Evolutionary conservation across 768 basidiomycete genomes (phyloP), one percentile per base, ranked within the genome.

Genomic region (Kwoniella newhampshirensis): DNA sequence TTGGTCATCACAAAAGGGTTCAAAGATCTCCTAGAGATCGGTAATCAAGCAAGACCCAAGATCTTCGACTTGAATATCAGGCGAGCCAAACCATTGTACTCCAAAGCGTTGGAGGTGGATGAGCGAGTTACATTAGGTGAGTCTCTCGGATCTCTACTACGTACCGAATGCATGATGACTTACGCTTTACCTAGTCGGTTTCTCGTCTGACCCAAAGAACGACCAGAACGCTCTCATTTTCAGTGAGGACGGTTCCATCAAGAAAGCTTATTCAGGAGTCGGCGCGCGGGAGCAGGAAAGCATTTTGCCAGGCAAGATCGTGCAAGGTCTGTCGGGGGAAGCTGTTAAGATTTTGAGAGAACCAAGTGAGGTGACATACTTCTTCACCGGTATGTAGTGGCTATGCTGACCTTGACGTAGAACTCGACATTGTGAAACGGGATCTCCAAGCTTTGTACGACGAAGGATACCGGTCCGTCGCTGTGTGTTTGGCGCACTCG

Each of bases 51-150:
- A 17, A 87, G 94, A 20, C 94, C 94, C 1, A 85, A 84, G 67
- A 96, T 97, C 65, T 98, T 98, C 67, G 93, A 96, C 75, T 81
- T 98, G 23, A 88, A 93, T 67, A 93, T 97, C 73, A 83, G 63
- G 13, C 70, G 73, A 23, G 62, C 70, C 9, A 56, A 59, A 0
- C 87, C 89, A 2, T 79, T 98, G 4, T 98, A 93, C 74, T 83
- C 85, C 0, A 78, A 80, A 2, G 88, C 91, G 3, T 68, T 90
- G 9, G 74, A 75, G 52, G 81, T 86, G 0, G 91, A 94, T 64
- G 94, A 98, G 77, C 86, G 94, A 9, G 94, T 96, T 7, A 97
- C 93, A 0, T 81, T 97, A 15, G 56, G 56, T 58, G 28, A 44
- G 49, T 41, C 21, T 23, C 7, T n/a, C 11, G 35, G 40, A 20